These are phyloP conservation scores for Carpinus viminea DNA, from an alignment of 306 rosid species.

Conservation along the genomic window DNA sequence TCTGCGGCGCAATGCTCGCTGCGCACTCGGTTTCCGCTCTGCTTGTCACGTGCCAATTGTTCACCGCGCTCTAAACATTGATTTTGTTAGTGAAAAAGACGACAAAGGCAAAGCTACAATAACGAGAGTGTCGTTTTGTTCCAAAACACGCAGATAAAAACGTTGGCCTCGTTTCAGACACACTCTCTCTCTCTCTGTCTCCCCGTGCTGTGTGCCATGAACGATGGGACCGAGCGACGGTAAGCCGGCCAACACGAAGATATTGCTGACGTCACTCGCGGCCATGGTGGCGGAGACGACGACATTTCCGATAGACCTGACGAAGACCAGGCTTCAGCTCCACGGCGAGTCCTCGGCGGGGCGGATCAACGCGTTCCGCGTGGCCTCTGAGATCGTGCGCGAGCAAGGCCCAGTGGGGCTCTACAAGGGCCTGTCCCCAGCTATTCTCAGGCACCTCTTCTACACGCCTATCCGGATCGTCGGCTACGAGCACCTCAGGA, in stretches of 20 bases:
- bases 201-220: neutral
- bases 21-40: no score
- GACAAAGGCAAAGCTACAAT: neutral
- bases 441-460: conserved; percentile 69
- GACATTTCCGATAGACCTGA: conserved; percentile 81
- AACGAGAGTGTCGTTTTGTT: neutral
- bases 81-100: no score
- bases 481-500: conserved; percentile 70
- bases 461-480: conserved; percentile 83
- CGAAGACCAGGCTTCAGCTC: conserved; percentile 86
- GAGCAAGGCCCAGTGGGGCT: conserved; percentile 66
- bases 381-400: conserved; percentile 54
- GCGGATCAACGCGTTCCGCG: conserved; percentile 55
- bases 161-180: neutral
- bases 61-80: no score
- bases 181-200: no score
- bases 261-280: conserved; percentile 59
- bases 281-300: conserved; percentile 90
- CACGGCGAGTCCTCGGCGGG: conserved; percentile 62
- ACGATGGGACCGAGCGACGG: conserved; percentile 30
- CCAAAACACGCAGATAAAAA: neutral
- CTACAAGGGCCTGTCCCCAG: conserved; percentile 85
- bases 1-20: no score
- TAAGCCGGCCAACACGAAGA: conserved; percentile 39
- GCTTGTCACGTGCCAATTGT: no score